Evolutionary conservation across 495 filamentous ascomycete species (phyloP), one percentile per base, ranked within the genome.

Genomic region (Penicillium alfredii): DNA sequence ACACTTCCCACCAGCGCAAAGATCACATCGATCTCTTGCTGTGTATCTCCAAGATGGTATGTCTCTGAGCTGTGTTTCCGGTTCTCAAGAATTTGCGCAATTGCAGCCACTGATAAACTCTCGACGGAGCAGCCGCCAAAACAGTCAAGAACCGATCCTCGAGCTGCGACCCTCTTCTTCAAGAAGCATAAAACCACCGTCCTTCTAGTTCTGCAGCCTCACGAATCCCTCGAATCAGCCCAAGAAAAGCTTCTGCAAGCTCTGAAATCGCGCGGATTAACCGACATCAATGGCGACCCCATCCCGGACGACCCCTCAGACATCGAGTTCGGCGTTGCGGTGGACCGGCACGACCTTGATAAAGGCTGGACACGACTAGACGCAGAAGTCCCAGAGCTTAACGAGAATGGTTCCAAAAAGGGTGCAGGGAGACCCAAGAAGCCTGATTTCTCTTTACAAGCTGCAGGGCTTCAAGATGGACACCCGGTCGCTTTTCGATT

Each of bases 171-270:
- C 8, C 57, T 94, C 23, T 75, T 82, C 16, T 77, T 94, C 58
- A 94, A 94, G 49, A 69, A 83, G 60, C 78, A 83, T 59, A 82
- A 77, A 39, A 80, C 78, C 38, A 94, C 85, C 16, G 67, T 94
- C 48, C 71, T 89, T 49, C 68, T 94, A 18, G 77, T 85, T 45
- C 70, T 80, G 18, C 71, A 76, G 23, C 66, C 80, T 3, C 64
- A 74, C 27, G 70, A 78, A 43, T 53, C 77, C 17, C 78, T 94
- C 49, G 40, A 58, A 12, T 58, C 66, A 2, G 60, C 87, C 27
- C 84, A 83, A 52, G 44, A 71, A 6, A 72, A 81, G 6, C 73
- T 94, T 2, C 66, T 88, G 11, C 53, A 64, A n/a, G 68, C 66
- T 8, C 51, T 72, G n/a, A 55, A 55, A 33, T 56, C 64, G 2